These are phyloP conservation scores for Syzygium grande DNA, from an alignment of 345 rosid species.

Conservation along the genomic window DNA sequence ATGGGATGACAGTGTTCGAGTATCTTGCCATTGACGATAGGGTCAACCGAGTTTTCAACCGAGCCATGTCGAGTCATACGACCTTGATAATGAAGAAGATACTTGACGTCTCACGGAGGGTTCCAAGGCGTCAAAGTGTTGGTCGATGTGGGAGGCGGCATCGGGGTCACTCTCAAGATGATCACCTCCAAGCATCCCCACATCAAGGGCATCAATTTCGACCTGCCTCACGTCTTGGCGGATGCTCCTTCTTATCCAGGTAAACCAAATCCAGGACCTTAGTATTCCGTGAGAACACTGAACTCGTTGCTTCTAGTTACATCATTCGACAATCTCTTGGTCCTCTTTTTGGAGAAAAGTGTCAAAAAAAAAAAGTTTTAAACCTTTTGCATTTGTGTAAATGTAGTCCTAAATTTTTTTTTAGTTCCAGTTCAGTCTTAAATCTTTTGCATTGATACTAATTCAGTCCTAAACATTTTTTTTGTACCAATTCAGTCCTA, in stretches of 20 bases:
- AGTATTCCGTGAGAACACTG: background rate
- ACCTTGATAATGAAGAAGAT: constrained; percentile 17
- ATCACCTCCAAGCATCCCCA: constrained; percentile 19
- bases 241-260: constrained; percentile 26
- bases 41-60: constrained; percentile 16
- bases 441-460: too few species aligned
- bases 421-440: too few species aligned
- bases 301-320: background rate
- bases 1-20: constrained; percentile 19
- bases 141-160: constrained; percentile 36
- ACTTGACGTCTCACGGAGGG: constrained; percentile 19
- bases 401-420: too few species aligned
- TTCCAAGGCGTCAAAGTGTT: constrained; percentile 12
- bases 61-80: constrained; percentile 16
- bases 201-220: constrained; percentile 28
- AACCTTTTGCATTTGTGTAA: too few species aligned
- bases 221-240: constrained; percentile 23
- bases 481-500: too few species aligned
- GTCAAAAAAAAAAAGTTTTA: too few species aligned
- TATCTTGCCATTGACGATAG: constrained; percentile 15
- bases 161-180: constrained; percentile 14
- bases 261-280: background rate
- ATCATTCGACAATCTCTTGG: background rate
- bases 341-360: background rate
- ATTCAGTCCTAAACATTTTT: too few species aligned